Evolutionary conservation across 78 protist species (phyloP), one percentile per base, ranked within the genome.

Genomic region (Monocercomonoides exilis): DNA sequence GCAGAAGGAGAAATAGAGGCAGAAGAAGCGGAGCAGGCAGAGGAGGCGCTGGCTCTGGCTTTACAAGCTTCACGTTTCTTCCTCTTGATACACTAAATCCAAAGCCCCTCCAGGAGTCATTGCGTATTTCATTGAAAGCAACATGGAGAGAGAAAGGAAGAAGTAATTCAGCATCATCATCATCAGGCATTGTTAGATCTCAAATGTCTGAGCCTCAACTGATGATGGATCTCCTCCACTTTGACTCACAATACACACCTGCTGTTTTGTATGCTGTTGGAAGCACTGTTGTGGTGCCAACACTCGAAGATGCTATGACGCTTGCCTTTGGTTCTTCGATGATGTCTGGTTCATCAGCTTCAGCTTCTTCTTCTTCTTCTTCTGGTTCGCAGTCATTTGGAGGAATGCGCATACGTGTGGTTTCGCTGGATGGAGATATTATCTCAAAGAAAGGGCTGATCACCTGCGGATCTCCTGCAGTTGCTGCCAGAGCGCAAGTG

Each of bases 221-320:
- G 70, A 21, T 54, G 70, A 29, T 29, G 38, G 70, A 54, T 21
- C 21, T 54, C 38, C 70, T 2, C 45, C 86, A 32, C 88, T 77
- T 41, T 6, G n/a, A 89, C 6, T 77, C 77, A 43, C 63, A 3
- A 0, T 41, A 91, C 44, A 80, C 77, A 46, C 29, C 32, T 32
- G 99, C 99, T 0, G 81, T 97, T 3, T 79, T 46, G 29, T 96
- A 87, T 46, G 96, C 95, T 5, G 44, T 90, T 34, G 99, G 98
- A 41, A 91, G 91, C 64, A 92, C 98, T 0, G 44, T 98, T 0
- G 91, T 97, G 33, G 90, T 94, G 77, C 98, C 96, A 64, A 77
- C 87, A 1, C 38, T 93, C 34, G 82, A 85, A 0, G 96, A 96
- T 42, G 99, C 98, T 11, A 54, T 54, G 38, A 54, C 11, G 21